Evolutionary conservation across 169 alveolate species (phyloP).

Genomic region (Theileria equi): DNA sequence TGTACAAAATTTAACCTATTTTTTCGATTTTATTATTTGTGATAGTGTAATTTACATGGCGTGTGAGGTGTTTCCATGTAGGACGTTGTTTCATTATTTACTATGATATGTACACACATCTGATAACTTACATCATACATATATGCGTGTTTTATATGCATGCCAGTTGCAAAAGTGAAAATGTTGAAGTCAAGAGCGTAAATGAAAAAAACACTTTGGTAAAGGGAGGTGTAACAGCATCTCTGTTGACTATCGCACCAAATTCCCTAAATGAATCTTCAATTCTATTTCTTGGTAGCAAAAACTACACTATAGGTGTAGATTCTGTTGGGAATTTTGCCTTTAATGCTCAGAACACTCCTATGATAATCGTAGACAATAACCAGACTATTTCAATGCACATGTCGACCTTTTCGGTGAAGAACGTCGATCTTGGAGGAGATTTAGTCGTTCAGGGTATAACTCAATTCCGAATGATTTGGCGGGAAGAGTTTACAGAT

Average conservation of each 20-base stretch:
- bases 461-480: constrained; percentile 69
- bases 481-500: constrained; percentile 67
- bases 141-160: not conserved
- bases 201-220: constrained; percentile 20
- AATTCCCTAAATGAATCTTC: constrained; percentile 20
- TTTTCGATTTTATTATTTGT: not conserved
- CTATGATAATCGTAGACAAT: constrained; percentile 54
- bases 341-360: constrained; percentile 44
- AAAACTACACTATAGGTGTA: constrained; percentile 51
- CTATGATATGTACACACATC: too few species aligned
- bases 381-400: constrained; percentile 55
- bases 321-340: constrained; percentile 62
- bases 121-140: not conserved
- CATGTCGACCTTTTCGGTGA: constrained; percentile 49
- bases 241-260: constrained; percentile 49
- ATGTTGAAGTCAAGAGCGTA: constrained; percentile 7
- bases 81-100: not conserved
- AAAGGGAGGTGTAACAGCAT: constrained; percentile 61
- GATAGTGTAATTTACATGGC: too few species aligned
- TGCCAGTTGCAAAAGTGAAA: not conserved
- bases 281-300: constrained; percentile 38
- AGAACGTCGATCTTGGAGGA: constrained; percentile 65
- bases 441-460: constrained; percentile 60
- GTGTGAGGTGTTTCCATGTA: too few species aligned
- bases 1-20: not conserved